Percentiles rank a stretch among this genome's conserved stretches.
Evolutionary conservation across 805 yeast genomes (phyloP).

Genomic region (Wickerhamiella dianesei): DNA sequence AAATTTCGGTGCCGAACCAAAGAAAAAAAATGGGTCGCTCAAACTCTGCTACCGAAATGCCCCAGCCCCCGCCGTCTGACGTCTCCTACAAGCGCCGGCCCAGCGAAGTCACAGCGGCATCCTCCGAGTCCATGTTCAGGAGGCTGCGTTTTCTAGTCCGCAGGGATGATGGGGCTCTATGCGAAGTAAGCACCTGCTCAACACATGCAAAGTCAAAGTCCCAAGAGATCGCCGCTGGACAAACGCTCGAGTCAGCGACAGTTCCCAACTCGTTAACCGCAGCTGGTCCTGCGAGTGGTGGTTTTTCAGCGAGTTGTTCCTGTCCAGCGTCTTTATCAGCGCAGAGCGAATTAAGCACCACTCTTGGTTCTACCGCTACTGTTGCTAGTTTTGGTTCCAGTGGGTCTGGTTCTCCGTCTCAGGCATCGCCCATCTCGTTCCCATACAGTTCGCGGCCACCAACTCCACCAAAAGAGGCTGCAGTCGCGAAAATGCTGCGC

Average conservation of each 20-base stretch:
- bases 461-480: neutral
- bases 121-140: neutral
- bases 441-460: neutral
- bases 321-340: neutral
- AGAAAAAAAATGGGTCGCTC: too few species aligned
- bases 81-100: too few species aligned
- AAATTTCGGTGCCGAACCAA: too few species aligned
- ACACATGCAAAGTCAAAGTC: neutral
- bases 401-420: neutral
- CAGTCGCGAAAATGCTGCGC: neutral
- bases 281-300: neutral
- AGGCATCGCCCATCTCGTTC: neutral
- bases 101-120: too few species aligned
- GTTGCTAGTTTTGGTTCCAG: neutral
- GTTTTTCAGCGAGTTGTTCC: neutral
- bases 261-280: neutral
- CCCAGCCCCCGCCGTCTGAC: too few species aligned
- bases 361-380: neutral
- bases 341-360: neutral
- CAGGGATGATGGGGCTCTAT: neutral
- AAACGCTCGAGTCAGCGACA: too few species aligned
- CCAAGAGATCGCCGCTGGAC: neutral
- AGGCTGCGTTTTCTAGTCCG: neutral
- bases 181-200: neutral
- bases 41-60: too few species aligned